phyloP scores from a whole-genome alignment of 2,329 filamentous ascomycete genomes.

The Epichloe gansuensis region DNA sequence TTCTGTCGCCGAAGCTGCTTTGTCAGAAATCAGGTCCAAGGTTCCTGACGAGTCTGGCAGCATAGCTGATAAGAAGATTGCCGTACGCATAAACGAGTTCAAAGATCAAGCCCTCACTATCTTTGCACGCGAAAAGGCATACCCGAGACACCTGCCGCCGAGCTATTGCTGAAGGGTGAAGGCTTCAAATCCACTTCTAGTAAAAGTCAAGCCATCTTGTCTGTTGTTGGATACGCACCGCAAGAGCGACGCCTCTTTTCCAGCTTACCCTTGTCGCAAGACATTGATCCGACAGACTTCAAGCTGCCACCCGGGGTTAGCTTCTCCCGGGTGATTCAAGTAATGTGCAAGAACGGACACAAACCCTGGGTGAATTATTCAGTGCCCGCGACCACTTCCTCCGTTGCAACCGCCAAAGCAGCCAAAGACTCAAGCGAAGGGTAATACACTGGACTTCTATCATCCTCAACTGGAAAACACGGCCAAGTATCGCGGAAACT shows the following conservation, averaged over 20 bases:
- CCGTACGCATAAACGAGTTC: slow-evolving; percentile 41
- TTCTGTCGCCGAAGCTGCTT: slow-evolving; percentile 32
- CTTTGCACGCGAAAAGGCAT: slow-evolving; percentile 46
- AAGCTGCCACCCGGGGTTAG: slow-evolving; percentile 64
- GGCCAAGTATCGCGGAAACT: slow-evolving; percentile 38
- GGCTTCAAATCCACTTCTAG: slow-evolving; percentile 25
- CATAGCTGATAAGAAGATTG: slow-evolving; percentile 21
- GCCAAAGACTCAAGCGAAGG: slow-evolving; percentile 57
- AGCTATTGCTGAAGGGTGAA: slow-evolving; percentile 28
- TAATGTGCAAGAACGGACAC: slow-evolving; percentile 33
- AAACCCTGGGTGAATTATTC: slow-evolving; percentile 63
- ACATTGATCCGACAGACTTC: slow-evolving; percentile 24
- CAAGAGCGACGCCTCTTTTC: slow-evolving; percentile 74
- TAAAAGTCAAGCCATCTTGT: slow-evolving; percentile 51
- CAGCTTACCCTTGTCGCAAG: slow-evolving; percentile 45
- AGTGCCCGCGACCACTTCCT: slow-evolving; percentile 51
- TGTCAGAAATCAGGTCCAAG: slow-evolving; percentile 32
- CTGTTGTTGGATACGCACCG: slow-evolving; percentile 63
- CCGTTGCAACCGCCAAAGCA: slow-evolving; percentile 60
- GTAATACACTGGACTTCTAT: slow-evolving; percentile 40
- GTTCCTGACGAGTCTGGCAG: slow-evolving; percentile 19
- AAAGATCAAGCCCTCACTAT: slow-evolving; percentile 51
- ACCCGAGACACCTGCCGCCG: slow-evolving; percentile 26
- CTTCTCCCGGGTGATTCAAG: slow-evolving; percentile 23
- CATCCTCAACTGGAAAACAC: slow-evolving; percentile 43